These are phyloP conservation scores for Periconia macrospinosa DNA, from an alignment of 2,329 filamentous ascomycete genomes.

Conservation along the genomic window DNA sequence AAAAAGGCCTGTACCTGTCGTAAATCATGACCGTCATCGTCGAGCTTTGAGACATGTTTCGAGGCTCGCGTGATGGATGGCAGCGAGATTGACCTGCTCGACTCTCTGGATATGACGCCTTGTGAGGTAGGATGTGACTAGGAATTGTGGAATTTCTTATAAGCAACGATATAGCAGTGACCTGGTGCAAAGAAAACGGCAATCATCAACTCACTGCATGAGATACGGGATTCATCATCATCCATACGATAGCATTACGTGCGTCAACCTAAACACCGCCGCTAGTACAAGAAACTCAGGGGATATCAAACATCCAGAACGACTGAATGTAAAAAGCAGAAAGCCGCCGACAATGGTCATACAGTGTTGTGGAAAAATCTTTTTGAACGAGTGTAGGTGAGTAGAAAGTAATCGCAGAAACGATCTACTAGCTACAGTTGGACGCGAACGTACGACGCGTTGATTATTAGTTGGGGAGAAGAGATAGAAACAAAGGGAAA, in stretches of 20 bases:
- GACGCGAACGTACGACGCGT: constrained; percentile 15
- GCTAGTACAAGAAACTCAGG: constrained; percentile 8
- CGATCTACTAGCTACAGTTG: constrained; percentile 18
- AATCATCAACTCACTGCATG: constrained; percentile 1
- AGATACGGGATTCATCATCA: not conserved
- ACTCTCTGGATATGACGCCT: not conserved
- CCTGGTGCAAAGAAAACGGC: not conserved
- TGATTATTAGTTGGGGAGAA: constrained; percentile 14
- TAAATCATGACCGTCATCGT: not conserved
- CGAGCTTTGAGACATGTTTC: not conserved
- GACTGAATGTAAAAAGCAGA: constrained; percentile 4
- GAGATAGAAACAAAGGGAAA: constrained; percentile 11
- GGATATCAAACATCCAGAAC: constrained; percentile 10
- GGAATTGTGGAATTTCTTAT: not conserved
- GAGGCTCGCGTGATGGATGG: not conserved
- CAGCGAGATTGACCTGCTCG: not conserved
- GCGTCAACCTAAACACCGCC: constrained; percentile 11
- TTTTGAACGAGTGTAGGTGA: constrained; percentile 10
- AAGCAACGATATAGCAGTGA: not conserved
- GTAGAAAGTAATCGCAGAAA: constrained; percentile 14
- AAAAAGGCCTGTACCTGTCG: not conserved
- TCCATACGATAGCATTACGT: constrained; percentile 19
- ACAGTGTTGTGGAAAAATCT: constrained; percentile 10
- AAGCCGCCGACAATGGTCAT: constrained; percentile 14
- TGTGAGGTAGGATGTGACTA: not conserved